Evolutionary conservation across 2,329 filamentous ascomycete genomes (phyloP), one percentile per base, ranked within the genome.

Genomic region (Thelonectria olida): DNA sequence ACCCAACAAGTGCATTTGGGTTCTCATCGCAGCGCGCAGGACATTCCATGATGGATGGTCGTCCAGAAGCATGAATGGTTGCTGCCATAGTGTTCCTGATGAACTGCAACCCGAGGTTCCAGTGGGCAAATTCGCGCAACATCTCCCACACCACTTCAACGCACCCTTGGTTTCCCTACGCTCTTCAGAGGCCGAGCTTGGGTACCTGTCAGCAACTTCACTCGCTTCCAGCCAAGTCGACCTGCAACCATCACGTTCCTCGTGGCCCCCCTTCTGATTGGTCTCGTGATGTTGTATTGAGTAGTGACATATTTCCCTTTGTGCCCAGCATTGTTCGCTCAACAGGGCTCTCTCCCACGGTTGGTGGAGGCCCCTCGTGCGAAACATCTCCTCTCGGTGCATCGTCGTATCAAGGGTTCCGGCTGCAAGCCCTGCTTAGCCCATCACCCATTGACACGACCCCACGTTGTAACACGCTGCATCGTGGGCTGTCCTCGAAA

Each of bases 391-490:
- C 52, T 67, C 65, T 57, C 50, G 54, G 28, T 62, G 53, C 51
- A 58, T 61, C 41, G 47, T 67, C 62, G 55, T 62, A 67, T 61
- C 61, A 69, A 60, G 63, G 54, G 62, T 59, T 60, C 48, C 55
- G 38, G 58, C 49, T 47, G 57, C 49, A 34, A 44, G 60, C 52
- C 51, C 62, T 64, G 53, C 57, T 59, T 67, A 54, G 38, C 69
- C 68, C 64, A 59, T 72, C 66, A 71, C 62, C 68, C 67, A 70
- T 67, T 67, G 62, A 66, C 50, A 69, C 47, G 67, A 72, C 70
- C 68, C 70, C 70, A 72, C 70, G 70, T 71, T 72, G 68, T 63
- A 65, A 55, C 52, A 65, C 57, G 62, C 63, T 68, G 66, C 62
- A 56, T 65, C 65, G 67, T 71, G 67, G 66, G 62, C 56, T 54